These are phyloP conservation scores for Teratosphaeriaceae sp. DNA, from an alignment of 2,329 filamentous ascomycete genomes.

Conservation along the genomic window DNA sequence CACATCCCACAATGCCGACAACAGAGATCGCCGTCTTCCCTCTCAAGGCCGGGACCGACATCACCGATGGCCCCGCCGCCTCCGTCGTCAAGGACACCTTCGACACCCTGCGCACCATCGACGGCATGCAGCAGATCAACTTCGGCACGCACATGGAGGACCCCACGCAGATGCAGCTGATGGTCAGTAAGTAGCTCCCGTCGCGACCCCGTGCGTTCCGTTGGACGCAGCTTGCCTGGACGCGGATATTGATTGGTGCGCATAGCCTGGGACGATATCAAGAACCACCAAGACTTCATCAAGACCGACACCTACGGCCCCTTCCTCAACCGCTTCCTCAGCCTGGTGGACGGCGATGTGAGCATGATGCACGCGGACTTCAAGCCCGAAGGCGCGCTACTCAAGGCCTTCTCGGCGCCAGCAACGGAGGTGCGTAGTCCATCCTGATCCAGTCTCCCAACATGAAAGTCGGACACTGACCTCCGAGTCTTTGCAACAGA, in stretches of 20 bases:
- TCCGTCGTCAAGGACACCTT: slow-evolving; percentile 28
- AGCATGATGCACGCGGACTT: slow-evolving; percentile 32
- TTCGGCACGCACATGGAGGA: slow-evolving; percentile 36
- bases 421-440: slow-evolving; percentile 46
- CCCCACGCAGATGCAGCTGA: slow-evolving; percentile 30
- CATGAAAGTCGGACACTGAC: too few species aligned
- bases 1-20: slow-evolving; percentile 22
- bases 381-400: slow-evolving; percentile 12
- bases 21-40: slow-evolving; percentile 37
- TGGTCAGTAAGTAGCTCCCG: slow-evolving; percentile 33
- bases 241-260: neutral
- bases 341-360: slow-evolving; percentile 19
- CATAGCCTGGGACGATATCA: slow-evolving; percentile 39
- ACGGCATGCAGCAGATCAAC: slow-evolving; percentile 30
- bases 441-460: too few species aligned
- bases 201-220: neutral
- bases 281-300: slow-evolving; percentile 37
- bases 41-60: slow-evolving; percentile 31
- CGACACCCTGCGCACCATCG: slow-evolving; percentile 29
- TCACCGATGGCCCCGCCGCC: slow-evolving; percentile 23
- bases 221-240: neutral
- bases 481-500: neutral
- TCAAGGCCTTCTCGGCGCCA: slow-evolving; percentile 31
- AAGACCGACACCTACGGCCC: slow-evolving; percentile 30
- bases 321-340: slow-evolving; percentile 29